Evolutionary conservation across 1,139 yeast species (phyloP).

Genomic region (Fermentozyma sake): DNA sequence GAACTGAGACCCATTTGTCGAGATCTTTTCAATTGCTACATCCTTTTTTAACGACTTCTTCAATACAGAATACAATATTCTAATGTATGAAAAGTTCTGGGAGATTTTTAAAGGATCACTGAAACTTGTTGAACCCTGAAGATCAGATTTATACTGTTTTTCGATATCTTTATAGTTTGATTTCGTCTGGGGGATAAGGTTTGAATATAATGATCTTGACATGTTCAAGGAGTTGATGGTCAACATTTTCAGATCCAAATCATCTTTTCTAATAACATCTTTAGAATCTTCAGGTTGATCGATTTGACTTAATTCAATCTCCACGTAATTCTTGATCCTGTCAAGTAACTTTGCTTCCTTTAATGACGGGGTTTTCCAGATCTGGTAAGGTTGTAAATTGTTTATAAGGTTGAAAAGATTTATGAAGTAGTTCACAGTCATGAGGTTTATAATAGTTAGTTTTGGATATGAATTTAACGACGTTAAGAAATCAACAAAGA

Average conservation of each 20-base stretch:
- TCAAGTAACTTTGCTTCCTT: constrained; percentile 20
- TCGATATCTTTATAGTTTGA: constrained; percentile 33
- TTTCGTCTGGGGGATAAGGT: constrained; percentile 18
- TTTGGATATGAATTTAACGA: constrained; percentile 17
- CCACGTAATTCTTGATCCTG: constrained; percentile 25
- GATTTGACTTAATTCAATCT: constrained; percentile 17
- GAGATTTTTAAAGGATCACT: constrained; percentile 2
- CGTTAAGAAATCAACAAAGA: constrained; percentile 23
- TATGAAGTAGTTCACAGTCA: constrained; percentile 38
- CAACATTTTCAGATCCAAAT: too few relatives aligned
- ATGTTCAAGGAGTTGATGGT: constrained; percentile 1
- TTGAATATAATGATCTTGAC: constrained; percentile 18
- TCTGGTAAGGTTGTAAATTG: constrained; percentile 31
- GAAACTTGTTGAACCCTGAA: constrained; percentile 14
- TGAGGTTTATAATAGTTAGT: constrained; percentile 36
- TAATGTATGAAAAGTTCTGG: constrained; percentile 1
- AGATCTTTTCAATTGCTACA: not conserved
- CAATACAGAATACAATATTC: not conserved
- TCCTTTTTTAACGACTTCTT: not conserved
- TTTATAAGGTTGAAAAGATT: constrained; percentile 37
- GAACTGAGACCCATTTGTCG: too few relatives aligned
- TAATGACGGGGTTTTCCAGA: constrained; percentile 38
- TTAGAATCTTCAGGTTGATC: constrained; percentile 8
- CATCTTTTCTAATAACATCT: too few relatives aligned
- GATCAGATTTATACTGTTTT: constrained; percentile 28